phyloP scores from a whole-genome alignment of 2,329 filamentous ascomycete species.

The Myriosclerotinia scirpicola region DNA sequence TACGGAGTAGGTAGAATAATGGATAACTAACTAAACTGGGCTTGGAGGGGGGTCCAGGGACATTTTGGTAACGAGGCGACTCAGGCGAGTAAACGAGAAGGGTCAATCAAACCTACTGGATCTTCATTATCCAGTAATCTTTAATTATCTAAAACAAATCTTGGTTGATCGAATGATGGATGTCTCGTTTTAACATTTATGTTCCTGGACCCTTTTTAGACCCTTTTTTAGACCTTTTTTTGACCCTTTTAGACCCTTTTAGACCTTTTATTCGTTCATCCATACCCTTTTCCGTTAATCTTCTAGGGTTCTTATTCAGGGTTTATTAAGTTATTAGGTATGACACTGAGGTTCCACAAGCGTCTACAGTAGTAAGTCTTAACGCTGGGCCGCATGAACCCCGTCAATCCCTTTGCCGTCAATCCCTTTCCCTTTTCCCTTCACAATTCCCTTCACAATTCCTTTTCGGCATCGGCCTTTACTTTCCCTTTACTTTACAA shows the following conservation, averaged over 20 bases:
- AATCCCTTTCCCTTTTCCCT: background rate
- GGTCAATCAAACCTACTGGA: background rate
- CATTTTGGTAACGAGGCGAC: conserved; percentile 1
- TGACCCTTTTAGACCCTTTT: background rate
- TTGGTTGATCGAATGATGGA: conserved; percentile 1
- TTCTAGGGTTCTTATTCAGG: background rate
- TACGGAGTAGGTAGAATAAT: too few species aligned
- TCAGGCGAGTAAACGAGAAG: conserved; percentile 13
- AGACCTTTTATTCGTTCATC: background rate
- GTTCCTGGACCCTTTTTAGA: conserved; percentile 4
- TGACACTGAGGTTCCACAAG: background rate
- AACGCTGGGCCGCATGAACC: conserved; percentile 2
- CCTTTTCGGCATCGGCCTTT: conserved; percentile 1
- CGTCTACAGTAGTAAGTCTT: conserved; percentile 4
- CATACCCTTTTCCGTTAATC: background rate
- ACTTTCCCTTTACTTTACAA: conserved; percentile 1
- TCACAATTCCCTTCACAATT: conserved; percentile 3
- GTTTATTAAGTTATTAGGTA: too few species aligned
- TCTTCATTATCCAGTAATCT: background rate
- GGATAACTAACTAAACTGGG: background rate
- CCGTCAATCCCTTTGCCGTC: background rate
- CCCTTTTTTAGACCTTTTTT: background rate
- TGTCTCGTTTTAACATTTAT: background rate
- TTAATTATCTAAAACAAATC: background rate
- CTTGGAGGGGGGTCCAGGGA: background rate